Evolutionary conservation across 306 rosid genomes (phyloP).

Genomic region (Vicia faba): DNA sequence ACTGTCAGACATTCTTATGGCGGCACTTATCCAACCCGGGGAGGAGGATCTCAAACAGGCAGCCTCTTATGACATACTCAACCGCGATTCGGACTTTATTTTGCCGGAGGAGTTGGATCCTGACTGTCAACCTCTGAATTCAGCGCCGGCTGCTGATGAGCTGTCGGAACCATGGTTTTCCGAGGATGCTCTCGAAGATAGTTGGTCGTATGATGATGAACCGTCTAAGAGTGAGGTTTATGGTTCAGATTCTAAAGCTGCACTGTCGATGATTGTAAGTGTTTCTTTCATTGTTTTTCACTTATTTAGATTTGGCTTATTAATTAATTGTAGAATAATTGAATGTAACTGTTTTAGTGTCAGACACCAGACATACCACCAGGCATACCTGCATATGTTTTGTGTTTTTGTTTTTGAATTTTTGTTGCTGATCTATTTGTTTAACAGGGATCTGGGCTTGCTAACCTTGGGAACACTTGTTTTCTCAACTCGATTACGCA

Average conservation of each 20-base stretch:
- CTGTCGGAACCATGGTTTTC: conserved; percentile 22
- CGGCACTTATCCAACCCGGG: not conserved
- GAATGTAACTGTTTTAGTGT: not conserved
- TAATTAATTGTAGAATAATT: not conserved
- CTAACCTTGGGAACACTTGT: conserved; percentile 84
- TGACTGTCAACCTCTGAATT: conserved; percentile 1
- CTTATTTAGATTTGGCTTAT: not conserved
- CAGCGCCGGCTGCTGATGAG: conserved; percentile 21
- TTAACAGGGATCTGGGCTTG: conserved; percentile 82
- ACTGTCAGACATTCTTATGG: not conserved
- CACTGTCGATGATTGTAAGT: conserved; percentile 51
- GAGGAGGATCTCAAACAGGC: conserved; percentile 19
- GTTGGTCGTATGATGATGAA: not conserved
- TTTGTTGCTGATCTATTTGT: conserved; percentile 20
- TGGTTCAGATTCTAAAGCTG: conserved; percentile 24
- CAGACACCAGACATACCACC: too few relatives aligned
- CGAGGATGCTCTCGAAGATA: not conserved
- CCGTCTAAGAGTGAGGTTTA: not conserved
- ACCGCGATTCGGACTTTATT: not conserved
- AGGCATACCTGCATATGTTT: not conserved
- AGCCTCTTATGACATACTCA: not conserved
- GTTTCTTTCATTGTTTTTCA: not conserved
- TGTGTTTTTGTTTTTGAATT: not conserved
- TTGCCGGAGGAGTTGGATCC: conserved; percentile 28
- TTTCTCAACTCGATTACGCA: conserved; percentile 80